Base-by-base conservation (phyloP, 805 yeast species). In the Teunomyces pallodes region DNA sequence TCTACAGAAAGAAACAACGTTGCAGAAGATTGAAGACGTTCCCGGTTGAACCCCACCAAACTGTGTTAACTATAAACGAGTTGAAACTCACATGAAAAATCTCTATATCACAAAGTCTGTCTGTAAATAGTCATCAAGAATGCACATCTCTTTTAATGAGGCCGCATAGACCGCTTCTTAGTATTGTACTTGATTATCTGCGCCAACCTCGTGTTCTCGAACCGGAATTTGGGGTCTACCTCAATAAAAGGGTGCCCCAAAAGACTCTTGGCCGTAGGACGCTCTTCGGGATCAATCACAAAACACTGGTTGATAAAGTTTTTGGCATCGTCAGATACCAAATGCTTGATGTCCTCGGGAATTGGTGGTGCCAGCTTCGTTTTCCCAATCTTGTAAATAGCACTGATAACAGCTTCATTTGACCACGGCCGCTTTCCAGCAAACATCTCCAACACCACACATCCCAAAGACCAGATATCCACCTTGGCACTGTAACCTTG, bases 341-440 rank as follows among this genome's bases (percentile, higher is more conserved):
- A 67, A 5, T 83, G 83, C 43, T 75, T 62, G 0, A 92, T 85
- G 49, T 90, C 96, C n/a, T 87, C 91, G 0, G 97, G 96, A 43
- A 95, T 90, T 0, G 99, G 99, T 3, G 99, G 99, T 0, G 97
- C 95, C 44, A 84, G 77, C 60, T 89, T 86, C 27, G 90, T 81
- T 51, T 86, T 86, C 4, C 98, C 98, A 39, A 80, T 67, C 68
- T 90, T 88, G 66, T 88, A 86, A 78, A 94, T 88, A 2, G 97
- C 99, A 41, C 96, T 94, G 17, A 91, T 88, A 12, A 92, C 96
- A 41, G 92, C 98, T 55, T 87, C 84, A 52, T 94, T 90, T 1
- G 96, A 88, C 99, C 99, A 94, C 0, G 99, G 99, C 48, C 99
- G 74, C 56, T 90, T 82, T 1, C 98, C 99, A 0, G 97, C 97